phyloP scores from a whole-genome alignment of 106 monocot genomes.

The Dioscorea zingiberensis region DNA sequence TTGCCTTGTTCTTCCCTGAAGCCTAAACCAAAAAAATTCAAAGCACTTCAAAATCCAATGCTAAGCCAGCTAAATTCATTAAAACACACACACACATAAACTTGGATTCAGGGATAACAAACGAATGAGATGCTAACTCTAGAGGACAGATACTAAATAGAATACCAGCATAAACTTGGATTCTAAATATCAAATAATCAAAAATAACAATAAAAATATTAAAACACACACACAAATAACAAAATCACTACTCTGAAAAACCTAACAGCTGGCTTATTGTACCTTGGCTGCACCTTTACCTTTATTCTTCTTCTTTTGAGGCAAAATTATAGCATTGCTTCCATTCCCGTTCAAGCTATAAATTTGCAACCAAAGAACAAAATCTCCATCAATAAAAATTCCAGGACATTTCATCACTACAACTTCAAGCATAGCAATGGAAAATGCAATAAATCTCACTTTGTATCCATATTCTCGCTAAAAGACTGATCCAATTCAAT shows the following conservation, averaged over 20 bases:
- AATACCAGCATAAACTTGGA: too few species aligned
- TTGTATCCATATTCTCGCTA: too few species aligned
- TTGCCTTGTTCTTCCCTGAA: conserved; percentile 24
- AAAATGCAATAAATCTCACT: too few species aligned
- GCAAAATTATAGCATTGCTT: conserved; percentile 61
- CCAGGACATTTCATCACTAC: too few species aligned
- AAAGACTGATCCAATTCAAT: too few species aligned
- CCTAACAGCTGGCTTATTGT: background rate
- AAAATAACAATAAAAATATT: background rate
- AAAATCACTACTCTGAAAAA: background rate
- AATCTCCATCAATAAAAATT: too few species aligned
- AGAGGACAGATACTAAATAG: too few species aligned
- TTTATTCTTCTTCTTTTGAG: conserved; percentile 47
- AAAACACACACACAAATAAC: conserved; percentile 1
- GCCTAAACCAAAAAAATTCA: conserved; percentile 6
- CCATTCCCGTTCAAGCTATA: conserved; percentile 32
- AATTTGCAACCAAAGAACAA: background rate
- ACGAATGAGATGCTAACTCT: too few species aligned
- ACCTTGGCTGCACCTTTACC: conserved; percentile 39
- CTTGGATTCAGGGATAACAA: too few species aligned
- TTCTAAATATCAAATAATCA: too few species aligned
- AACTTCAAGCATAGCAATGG: too few species aligned
- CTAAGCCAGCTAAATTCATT: background rate
- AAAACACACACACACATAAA: too few species aligned
- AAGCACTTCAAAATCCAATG: background rate